A percentile compares a stretch with the other conserved stretches of the same genome.
Conservation (phyloP, 495 filamentous ascomycete species). For the Aspergillus bertholletiae region DNA sequence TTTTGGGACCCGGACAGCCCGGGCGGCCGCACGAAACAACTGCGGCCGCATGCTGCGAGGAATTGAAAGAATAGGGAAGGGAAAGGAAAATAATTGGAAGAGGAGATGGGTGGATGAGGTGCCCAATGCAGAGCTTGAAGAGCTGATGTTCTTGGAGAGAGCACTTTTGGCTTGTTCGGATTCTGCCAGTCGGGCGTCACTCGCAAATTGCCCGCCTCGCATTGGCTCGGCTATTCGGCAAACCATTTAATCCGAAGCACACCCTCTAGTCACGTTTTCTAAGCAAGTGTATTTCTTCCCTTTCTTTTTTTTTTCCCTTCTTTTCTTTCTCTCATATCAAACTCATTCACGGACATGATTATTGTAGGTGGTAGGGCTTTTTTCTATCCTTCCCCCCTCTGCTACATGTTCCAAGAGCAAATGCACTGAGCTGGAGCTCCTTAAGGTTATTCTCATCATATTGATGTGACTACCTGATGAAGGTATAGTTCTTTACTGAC, state of each 20-base stretch:
- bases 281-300: slow-evolving; percentile 16
- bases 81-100: slow-evolving; percentile 13
- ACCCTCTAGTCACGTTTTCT: slow-evolving; percentile 11
- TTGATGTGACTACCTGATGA: slow-evolving; percentile 13
- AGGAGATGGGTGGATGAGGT: slow-evolving; percentile 6
- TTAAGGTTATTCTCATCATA: slow-evolving; percentile 36
- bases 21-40: slow-evolving; percentile 80
- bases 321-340: slow-evolving; percentile 47
- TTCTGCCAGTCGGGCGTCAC: slow-evolving; percentile 27
- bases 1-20: slow-evolving; percentile 63
- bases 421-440: slow-evolving; percentile 66
- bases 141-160: slow-evolving; percentile 31
- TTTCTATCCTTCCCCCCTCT: slow-evolving; percentile 54
- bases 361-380: slow-evolving; percentile 75
- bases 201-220: slow-evolving; percentile 33
- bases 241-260: slow-evolving; percentile 23
- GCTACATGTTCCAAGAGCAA: slow-evolving; percentile 59
- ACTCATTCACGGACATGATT: slow-evolving; percentile 67
- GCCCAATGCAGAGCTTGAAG: slow-evolving; percentile 12
- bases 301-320: slow-evolving; percentile 38
- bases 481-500: slow-evolving; percentile 24
- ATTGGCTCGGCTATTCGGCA: slow-evolving; percentile 38
- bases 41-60: slow-evolving; percentile 78
- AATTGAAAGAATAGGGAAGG: slow-evolving; percentile 33
- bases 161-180: slow-evolving; percentile 31